phyloP scores from a whole-genome alignment of 805 yeast species.

The Kodamaea fukazawae region DNA sequence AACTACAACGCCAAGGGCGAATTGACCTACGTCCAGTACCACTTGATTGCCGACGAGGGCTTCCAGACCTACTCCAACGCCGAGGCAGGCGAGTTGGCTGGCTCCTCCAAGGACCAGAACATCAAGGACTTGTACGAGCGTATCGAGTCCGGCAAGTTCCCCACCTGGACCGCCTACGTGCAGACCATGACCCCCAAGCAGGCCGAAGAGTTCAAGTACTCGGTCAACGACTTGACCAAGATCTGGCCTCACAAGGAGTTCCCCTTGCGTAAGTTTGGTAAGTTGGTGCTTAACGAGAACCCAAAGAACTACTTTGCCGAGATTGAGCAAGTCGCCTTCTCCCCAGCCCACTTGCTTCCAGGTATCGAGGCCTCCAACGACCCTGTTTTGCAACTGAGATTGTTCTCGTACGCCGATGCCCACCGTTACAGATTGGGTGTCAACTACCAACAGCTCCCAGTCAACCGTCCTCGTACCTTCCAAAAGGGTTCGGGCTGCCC shows the following conservation, averaged over 20 bases:
- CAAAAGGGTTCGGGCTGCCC: constrained; percentile 24
- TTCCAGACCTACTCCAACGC: constrained; percentile 39
- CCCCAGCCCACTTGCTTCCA: constrained; percentile 83
- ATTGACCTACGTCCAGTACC: constrained; percentile 55
- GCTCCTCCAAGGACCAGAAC: constrained; percentile 52
- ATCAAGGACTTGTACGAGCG: constrained; percentile 35
- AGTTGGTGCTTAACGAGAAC: constrained; percentile 73
- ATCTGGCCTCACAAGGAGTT: constrained; percentile 87
- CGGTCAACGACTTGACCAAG: constrained; percentile 55
- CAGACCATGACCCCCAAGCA: constrained; percentile 60
- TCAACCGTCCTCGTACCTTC: constrained; percentile 49
- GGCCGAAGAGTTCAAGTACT: constrained; percentile 48
- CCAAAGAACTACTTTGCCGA: constrained; percentile 87
- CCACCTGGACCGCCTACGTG: constrained; percentile 52
- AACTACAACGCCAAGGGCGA: constrained; percentile 50
- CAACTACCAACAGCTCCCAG: constrained; percentile 83
- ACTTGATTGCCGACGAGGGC: constrained; percentile 51
- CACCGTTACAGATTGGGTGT: constrained; percentile 79
- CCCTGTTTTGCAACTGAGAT: constrained; percentile 78
- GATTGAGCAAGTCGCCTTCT: constrained; percentile 81
- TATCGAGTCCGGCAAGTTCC: constrained; percentile 48
- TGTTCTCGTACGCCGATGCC: constrained; percentile 82
- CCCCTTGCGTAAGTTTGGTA: constrained; percentile 86
- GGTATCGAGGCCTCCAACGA: constrained; percentile 81
- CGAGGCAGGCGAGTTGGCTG: constrained; percentile 47